Base-by-base conservation (phyloP, 345 rosid species). In the Erysimum cheiranthoides region DNA sequence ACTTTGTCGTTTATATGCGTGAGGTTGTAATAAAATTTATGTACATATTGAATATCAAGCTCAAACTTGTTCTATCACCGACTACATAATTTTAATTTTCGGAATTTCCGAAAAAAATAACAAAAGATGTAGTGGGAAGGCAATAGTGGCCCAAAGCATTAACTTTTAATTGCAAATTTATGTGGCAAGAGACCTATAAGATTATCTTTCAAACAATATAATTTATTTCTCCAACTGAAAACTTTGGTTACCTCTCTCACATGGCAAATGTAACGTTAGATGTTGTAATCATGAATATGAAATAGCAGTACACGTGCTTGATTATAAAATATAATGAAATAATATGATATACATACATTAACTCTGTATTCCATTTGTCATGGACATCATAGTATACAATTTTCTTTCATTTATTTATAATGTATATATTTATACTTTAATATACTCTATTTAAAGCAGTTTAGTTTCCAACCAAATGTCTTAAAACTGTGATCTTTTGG, bases 61-160 rank as follows among this genome's bases (percentile, higher is more conserved):
- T 59, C 54, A 49, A 66, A 67, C 35, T 60, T 67, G 45, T 75
- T 47, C 18, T 17, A 67, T 39, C 46, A 68, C 79, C 56, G 69
- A 75, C 74, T 61, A 68, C 31, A 32, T 36, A 34, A 45, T 45
- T 56, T 66, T 38, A 10, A 10, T 54, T 3, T 43, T 53, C 53
- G 42, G 32, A n/a, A 21, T 49, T 61, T 11, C 17, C 21, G 32
- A 16, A 47, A 49, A 36, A 21, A 11, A n/a, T n/a, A 21, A 8
- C 18, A 32, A 51, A 72, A 4, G 18, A 21, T 36, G 17, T 32
- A 6, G 62, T 17, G 18, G 60, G 18, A 60, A 68, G 62, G 49
- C 53, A 61, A 17, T 7, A 53, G 46, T 77, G 76, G 67, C 73
- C 80, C 80, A 71, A 71, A 65, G 68, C 81, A 77, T 56, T 77